These are phyloP conservation scores for Turritis glabra DNA, from an alignment of 345 rosid species.

Conservation along the genomic window DNA sequence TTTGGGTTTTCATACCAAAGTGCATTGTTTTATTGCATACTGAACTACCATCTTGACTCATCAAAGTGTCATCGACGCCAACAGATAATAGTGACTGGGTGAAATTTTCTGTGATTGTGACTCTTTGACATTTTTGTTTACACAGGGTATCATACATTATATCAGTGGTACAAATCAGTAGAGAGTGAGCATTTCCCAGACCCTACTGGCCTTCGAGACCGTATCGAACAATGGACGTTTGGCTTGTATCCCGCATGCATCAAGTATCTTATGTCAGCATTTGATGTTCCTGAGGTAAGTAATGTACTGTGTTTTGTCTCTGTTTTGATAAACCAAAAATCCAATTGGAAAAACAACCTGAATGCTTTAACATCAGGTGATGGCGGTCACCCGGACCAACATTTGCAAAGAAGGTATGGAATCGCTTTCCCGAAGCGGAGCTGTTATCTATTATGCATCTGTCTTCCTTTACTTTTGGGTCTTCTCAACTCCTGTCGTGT, in stretches of 20 bases:
- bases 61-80: background rate
- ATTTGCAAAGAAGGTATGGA: constrained; percentile 83
- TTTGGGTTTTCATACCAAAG: background rate
- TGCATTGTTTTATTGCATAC: background rate
- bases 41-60: background rate
- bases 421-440: constrained; percentile 81
- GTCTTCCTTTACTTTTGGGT: constrained; percentile 99
- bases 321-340: background rate
- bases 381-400: constrained; percentile 90
- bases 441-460: constrained; percentile 82
- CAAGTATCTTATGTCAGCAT: constrained; percentile 98
- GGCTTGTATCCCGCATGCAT: constrained; percentile 99
- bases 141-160: constrained; percentile 90
- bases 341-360: background rate
- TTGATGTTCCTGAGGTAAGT: constrained; percentile 95
- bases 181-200: constrained; percentile 98
- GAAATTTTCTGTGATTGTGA: background rate
- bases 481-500: constrained; percentile 94
- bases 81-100: background rate
- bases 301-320: constrained; percentile 5
- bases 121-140: background rate
- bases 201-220: constrained; percentile 96
- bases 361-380: constrained; percentile 57
- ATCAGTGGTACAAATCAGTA: constrained; percentile 92
- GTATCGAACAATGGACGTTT: constrained; percentile 97